Conservation (phyloP, 116 monocot species). For the Papilionanthe hybrid region DNA sequence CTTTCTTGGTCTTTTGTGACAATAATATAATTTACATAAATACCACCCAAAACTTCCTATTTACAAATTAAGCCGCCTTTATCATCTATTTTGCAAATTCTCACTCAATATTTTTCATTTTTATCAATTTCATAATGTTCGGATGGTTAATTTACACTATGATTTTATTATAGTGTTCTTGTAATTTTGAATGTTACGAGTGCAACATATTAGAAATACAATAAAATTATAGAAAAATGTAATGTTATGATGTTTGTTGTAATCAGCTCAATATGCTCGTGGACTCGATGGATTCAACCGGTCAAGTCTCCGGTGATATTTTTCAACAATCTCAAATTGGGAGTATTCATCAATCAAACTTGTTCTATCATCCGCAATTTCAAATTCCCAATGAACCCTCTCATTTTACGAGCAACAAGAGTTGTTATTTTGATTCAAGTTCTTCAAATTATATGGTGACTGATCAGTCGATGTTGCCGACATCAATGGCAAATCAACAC, state of each 20-base stretch:
- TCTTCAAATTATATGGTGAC: background rate
- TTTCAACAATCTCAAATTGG: background rate
- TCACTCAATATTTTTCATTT: too few species aligned
- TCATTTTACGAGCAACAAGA: background rate
- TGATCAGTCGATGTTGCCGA: background rate
- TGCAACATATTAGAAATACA: too few species aligned
- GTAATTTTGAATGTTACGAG: too few species aligned
- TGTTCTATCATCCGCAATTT: background rate
- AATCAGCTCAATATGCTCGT: constrained; percentile 5
- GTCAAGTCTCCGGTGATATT: background rate
- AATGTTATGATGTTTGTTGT: background rate
- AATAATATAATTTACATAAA: background rate
- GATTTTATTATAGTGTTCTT: too few species aligned
- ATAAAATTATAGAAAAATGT: too few species aligned
- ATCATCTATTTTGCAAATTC: too few species aligned
- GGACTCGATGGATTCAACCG: constrained; percentile 3
- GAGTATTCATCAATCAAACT: background rate
- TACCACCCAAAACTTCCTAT: too few species aligned
- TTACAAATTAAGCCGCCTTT: too few species aligned
- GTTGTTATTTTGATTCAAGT: background rate
- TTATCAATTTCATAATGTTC: too few species aligned
- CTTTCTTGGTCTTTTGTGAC: background rate
- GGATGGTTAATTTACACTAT: background rate
- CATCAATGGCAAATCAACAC: background rate
- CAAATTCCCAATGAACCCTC: background rate